Evolutionary conservation across 2,329 filamentous ascomycete species (phyloP), one percentile per base, ranked within the genome.

Genomic region (Talaromyces verruculosus): DNA sequence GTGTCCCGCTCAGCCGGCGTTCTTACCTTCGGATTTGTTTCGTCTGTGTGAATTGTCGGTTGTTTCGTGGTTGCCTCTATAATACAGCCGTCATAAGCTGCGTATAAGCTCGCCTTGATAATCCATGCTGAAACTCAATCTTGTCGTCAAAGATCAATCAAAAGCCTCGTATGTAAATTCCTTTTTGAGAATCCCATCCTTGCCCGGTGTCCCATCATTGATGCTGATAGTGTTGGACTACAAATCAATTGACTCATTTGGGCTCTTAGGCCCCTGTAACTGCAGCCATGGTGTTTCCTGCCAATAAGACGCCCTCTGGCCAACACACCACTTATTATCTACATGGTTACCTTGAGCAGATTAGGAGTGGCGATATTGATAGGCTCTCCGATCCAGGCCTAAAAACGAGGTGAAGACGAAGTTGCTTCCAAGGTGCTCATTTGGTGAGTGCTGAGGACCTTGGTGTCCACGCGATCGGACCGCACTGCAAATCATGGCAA

Each of bases 221-320:
- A 39, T 15, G 2, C 53, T 39, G 37, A 39, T 15, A 57, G n/a
- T 25, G n/a, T 37, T 37, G 5, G 19, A 22, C 33, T 0, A 57
- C 33, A 57, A 39, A 39, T 57, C 19, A 19, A 57, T 57, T 30
- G 10, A 57, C 53, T n/a, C 33, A 37, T 57, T 39, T 39, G 33
- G 30, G 53, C 35, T 35, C 37, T 55, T 57, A 63, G 62, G 69
- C 71, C 76, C 76, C 66, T 77, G 78, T 76, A 72, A 71, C 68
- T 80, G 78, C 74, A 76, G 72, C 73, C 79, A 77, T 72, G 78
- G 78, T 68, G 66, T 73, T 71, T 76, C 76, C 67, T 80, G 77
- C 76, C 72, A 76, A 57, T 57, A 35, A 70, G 79, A 78, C 74
- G 13, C 77, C 78, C 69, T 72, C 77, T 69, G 78, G 77, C 70